A percentile compares a stretch with the other conserved stretches of the same genome.
phyloP scores from a whole-genome alignment of 495 filamentous ascomycete genomes.

The Penicillium cinerascens region DNA sequence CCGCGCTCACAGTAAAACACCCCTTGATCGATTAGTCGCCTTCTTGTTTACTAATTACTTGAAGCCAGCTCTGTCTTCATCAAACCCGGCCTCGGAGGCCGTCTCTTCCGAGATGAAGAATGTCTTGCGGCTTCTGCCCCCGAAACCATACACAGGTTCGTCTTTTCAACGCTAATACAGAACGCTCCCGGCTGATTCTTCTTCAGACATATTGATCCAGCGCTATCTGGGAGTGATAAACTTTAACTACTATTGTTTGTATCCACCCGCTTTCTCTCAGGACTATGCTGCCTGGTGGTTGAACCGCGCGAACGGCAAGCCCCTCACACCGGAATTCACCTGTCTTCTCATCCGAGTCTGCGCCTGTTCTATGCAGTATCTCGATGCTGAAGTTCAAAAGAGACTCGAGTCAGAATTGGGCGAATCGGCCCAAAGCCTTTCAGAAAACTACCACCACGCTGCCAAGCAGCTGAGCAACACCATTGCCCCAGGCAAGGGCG shows the following conservation, averaged over 20 bases:
- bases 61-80: neutral
- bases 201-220: conserved; percentile 46
- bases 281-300: conserved; percentile 51
- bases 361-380: conserved; percentile 47
- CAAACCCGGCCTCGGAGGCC: neutral
- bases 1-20: conserved; percentile 5
- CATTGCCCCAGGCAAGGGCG: conserved; percentile 45
- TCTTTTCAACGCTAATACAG: neutral
- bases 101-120: conserved; percentile 23
- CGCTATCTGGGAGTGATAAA: conserved; percentile 48
- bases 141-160: conserved; percentile 32
- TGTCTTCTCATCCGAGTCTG: conserved; percentile 51
- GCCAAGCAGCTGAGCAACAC: conserved; percentile 44
- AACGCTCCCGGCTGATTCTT: conserved; percentile 1
- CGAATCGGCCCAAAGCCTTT: conserved; percentile 32
- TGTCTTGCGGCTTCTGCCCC: conserved; percentile 21
- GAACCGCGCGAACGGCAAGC: conserved; percentile 21
- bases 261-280: conserved; percentile 43
- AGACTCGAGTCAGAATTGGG: conserved; percentile 48
- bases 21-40: too few species aligned
- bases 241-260: conserved; percentile 48
- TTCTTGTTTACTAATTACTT: neutral
- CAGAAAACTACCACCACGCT: conserved; percentile 38
- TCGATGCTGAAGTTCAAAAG: conserved; percentile 31
- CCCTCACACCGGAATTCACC: conserved; percentile 43